A percentile compares a stretch with the other conserved stretches of the same genome.
phyloP scores from a whole-genome alignment of 169 alveolate genomes.

The Plasmodium inui region DNA sequence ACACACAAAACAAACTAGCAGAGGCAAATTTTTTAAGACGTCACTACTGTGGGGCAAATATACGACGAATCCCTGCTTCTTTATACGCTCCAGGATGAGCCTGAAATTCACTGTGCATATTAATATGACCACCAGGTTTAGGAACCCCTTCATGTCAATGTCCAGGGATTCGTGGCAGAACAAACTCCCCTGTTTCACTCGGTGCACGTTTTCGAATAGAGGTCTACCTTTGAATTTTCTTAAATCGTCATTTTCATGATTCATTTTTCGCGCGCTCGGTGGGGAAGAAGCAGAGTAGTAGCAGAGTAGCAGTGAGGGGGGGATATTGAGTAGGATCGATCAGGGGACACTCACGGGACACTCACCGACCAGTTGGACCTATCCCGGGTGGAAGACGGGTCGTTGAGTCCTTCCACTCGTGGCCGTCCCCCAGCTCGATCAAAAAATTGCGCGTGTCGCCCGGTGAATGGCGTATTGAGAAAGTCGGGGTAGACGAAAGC shows the following conservation, averaged over 20 bases:
- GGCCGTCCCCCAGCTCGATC: not conserved
- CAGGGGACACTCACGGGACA: too few species aligned
- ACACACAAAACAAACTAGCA: conserved; percentile 50
- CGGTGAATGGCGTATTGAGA: not conserved
- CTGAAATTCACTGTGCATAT: conserved; percentile 90
- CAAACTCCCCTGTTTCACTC: conserved; percentile 81
- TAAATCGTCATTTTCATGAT: conserved; percentile 7
- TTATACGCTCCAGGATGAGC: conserved; percentile 88
- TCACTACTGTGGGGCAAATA: conserved; percentile 80
- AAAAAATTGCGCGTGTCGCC: not conserved
- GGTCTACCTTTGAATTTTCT: conserved; percentile 81
- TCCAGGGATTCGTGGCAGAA: conserved; percentile 83
- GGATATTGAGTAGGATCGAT: not conserved
- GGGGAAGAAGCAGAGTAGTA: not conserved
- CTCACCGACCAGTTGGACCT: too few species aligned
- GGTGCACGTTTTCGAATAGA: conserved; percentile 84
- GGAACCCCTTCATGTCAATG: conserved; percentile 89
- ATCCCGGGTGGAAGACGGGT: not conserved
- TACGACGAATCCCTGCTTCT: conserved; percentile 89
- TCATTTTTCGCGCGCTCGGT: conserved; percentile 14
- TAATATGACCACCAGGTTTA: conserved; percentile 88
- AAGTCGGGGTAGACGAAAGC: not conserved
- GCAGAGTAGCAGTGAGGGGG: not conserved
- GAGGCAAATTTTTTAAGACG: conserved; percentile 69
- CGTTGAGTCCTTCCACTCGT: not conserved